These are phyloP conservation scores for Daldinia sp. DNA, from an alignment of 2,329 filamentous ascomycete species.

Conservation along the genomic window DNA sequence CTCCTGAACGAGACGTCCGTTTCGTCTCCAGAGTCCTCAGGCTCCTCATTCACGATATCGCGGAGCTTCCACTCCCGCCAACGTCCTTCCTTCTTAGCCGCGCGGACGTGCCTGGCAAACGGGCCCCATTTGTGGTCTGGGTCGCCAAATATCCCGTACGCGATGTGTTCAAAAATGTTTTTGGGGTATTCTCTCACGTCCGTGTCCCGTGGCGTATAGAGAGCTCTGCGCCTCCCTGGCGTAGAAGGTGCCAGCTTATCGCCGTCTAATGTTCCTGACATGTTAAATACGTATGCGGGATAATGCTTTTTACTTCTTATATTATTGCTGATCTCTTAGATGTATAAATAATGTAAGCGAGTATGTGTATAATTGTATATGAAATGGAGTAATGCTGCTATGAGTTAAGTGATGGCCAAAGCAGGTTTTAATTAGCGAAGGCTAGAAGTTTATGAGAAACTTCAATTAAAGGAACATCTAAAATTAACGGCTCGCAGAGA, in stretches of 20 bases:
- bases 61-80: constrained; percentile 25
- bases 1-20: background rate
- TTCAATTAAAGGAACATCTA: background rate
- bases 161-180: background rate
- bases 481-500: constrained; percentile 15
- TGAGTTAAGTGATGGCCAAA: background rate
- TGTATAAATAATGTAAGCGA: background rate
- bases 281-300: background rate
- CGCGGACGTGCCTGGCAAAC: constrained; percentile 12
- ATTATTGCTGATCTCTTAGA: background rate
- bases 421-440: background rate
- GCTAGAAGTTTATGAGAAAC: constrained; percentile 5
- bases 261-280: background rate
- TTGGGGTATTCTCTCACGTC: constrained; percentile 6
- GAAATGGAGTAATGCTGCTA: background rate
- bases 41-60: constrained; percentile 9
- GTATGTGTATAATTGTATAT: background rate
- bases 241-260: background rate
- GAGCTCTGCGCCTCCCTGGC: background rate
- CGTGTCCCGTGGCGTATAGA: constrained; percentile 1
- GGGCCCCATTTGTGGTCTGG: constrained; percentile 28
- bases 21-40: background rate
- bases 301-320: background rate
- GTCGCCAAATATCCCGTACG: constrained; percentile 4
- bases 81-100: constrained; percentile 3